phyloP scores from a whole-genome alignment of 2,329 filamentous ascomycete genomes.

The Venturia carpophila region DNA sequence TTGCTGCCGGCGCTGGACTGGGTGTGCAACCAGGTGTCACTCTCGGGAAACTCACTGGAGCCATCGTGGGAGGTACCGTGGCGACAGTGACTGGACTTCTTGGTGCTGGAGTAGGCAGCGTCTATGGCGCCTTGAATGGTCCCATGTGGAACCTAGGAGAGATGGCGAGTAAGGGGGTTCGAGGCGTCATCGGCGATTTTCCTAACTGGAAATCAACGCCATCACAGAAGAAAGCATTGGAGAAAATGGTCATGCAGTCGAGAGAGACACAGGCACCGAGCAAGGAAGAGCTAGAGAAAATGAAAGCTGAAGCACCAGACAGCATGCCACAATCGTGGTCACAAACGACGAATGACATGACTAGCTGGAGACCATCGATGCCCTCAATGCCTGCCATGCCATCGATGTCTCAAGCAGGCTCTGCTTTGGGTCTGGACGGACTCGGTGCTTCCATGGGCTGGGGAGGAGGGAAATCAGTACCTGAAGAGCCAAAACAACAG shows the following conservation, averaged over 20 bases:
- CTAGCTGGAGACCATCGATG: conserved; percentile 27
- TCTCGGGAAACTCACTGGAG: conserved; percentile 30
- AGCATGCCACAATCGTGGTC: conserved; percentile 30
- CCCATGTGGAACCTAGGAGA: conserved; percentile 32
- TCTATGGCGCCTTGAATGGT: conserved; percentile 31
- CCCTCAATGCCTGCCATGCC: conserved; percentile 26
- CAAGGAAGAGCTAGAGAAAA: conserved; percentile 24
- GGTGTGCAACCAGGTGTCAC: conserved; percentile 31
- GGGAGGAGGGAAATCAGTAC: background rate
- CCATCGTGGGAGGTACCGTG: conserved; percentile 29
- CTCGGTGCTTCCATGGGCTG: conserved; percentile 4
- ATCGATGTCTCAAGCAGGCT: conserved; percentile 17
- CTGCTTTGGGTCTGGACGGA: conserved; percentile 9
- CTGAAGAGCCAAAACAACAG: background rate
- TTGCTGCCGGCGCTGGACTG: conserved; percentile 33
- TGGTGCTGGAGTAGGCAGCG: conserved; percentile 30
- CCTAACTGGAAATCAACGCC: conserved; percentile 30
- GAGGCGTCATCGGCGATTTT: conserved; percentile 28
- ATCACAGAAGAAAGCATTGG: conserved; percentile 29
- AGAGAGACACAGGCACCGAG: conserved; percentile 11
- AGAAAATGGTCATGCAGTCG: conserved; percentile 18
- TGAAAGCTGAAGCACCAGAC: conserved; percentile 30
- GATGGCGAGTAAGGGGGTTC: conserved; percentile 31
- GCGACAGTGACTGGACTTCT: conserved; percentile 30
- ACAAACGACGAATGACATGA: conserved; percentile 29